Evolutionary conservation across 2,329 filamentous ascomycete species (phyloP).

Genomic region (Hypoxylon sp.): DNA sequence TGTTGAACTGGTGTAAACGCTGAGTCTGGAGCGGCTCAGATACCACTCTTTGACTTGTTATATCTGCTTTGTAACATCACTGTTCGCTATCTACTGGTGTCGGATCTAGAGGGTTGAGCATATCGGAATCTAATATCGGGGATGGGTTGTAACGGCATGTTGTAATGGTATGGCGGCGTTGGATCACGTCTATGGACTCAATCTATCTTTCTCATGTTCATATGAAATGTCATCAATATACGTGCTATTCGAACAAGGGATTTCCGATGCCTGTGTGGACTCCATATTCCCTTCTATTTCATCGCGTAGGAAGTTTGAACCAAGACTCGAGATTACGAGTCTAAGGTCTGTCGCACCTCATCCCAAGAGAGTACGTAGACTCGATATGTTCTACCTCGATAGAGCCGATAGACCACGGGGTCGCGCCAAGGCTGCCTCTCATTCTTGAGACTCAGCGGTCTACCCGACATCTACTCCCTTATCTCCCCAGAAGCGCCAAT

Average conservation of each 20-base stretch:
- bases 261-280: not conserved
- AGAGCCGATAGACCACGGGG: not conserved
- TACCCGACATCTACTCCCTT: not conserved
- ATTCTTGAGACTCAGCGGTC: not conserved
- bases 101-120: constrained; percentile 18
- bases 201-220: constrained; percentile 10
- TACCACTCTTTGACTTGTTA: constrained; percentile 20
- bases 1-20: constrained; percentile 38
- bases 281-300: not conserved
- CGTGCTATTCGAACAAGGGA: not conserved
- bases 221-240: constrained; percentile 1
- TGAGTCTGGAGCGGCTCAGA: constrained; percentile 1
- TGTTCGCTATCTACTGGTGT: constrained; percentile 23
- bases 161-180: constrained; percentile 11
- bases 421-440: not conserved
- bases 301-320: not conserved
- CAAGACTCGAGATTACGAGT: not conserved
- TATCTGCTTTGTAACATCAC: constrained; percentile 43
- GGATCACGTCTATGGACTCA: constrained; percentile 12
- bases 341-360: not conserved
- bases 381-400: not conserved
- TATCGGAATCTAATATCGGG: constrained; percentile 18
- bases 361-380: not conserved
- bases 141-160: constrained; percentile 1
- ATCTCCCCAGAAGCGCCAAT: not conserved